Evolutionary conservation across 1,139 yeast species (phyloP).

Genomic region (Pichia sp.): DNA sequence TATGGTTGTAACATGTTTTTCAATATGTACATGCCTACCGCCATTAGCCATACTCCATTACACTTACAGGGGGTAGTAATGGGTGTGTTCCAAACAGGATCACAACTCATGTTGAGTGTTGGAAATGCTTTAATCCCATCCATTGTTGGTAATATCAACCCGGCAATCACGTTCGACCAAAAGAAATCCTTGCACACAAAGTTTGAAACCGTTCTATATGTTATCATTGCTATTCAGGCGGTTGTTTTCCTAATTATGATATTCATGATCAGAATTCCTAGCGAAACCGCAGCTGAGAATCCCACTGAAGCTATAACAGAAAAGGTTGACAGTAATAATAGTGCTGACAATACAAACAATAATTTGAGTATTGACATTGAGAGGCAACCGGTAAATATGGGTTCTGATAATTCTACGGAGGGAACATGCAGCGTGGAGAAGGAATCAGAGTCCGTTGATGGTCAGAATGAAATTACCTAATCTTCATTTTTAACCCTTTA

Average conservation of each 20-base stretch:
- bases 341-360: too few relatives aligned
- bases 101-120: constrained; percentile 26
- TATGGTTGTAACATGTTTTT: constrained; percentile 16
- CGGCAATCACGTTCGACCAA: constrained; percentile 9
- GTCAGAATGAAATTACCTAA: too few relatives aligned
- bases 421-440: too few relatives aligned
- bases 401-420: too few relatives aligned
- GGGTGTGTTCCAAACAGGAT: constrained; percentile 27
- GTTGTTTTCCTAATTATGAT: neutral
- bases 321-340: too few relatives aligned
- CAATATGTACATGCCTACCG: constrained; percentile 17
- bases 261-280: too few relatives aligned
- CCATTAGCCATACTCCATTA: constrained; percentile 27
- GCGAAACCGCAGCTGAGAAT: too few relatives aligned
- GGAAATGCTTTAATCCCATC: constrained; percentile 25
- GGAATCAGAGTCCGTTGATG: too few relatives aligned
- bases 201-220: constrained; percentile 9
- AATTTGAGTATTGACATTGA: too few relatives aligned
- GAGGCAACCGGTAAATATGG: too few relatives aligned
- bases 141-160: constrained; percentile 16
- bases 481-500: too few relatives aligned
- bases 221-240: constrained; percentile 8
- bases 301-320: too few relatives aligned
- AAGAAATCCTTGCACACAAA: constrained; percentile 4
- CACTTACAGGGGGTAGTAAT: constrained; percentile 30